phyloP scores from a whole-genome alignment of 805 yeast genomes.

The Candida tibetensis region DNA sequence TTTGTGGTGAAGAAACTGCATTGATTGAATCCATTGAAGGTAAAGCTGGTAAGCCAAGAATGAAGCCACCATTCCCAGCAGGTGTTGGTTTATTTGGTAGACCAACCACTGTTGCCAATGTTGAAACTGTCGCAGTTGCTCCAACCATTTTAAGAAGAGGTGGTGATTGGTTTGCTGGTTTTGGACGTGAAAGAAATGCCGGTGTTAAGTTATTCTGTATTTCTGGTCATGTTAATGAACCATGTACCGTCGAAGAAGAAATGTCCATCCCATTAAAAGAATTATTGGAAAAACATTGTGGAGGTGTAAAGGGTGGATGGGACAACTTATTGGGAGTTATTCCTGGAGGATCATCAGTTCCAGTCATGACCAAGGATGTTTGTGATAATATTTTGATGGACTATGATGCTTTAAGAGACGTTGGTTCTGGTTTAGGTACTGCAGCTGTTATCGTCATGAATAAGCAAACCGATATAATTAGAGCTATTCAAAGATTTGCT shows the following conservation, averaged over 20 bases:
- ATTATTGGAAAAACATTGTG: constrained; percentile 83
- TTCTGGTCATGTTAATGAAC: constrained; percentile 88
- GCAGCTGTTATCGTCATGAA: constrained; percentile 93
- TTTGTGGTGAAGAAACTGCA: constrained; percentile 92
- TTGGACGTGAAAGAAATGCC: constrained; percentile 81
- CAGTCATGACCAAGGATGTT: constrained; percentile 65
- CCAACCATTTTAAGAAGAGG: constrained; percentile 90
- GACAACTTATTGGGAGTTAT: constrained; percentile 83
- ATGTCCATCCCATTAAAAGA: constrained; percentile 87
- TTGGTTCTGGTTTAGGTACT: constrained; percentile 85
- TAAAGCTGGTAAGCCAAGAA: constrained; percentile 89
- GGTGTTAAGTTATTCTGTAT: constrained; percentile 85
- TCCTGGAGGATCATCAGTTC: constrained; percentile 91
- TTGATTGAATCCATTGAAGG: constrained; percentile 87
- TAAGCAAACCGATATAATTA: constrained; percentile 77
- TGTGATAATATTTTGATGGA: constrained; percentile 80
- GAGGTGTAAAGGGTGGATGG: constrained; percentile 92
- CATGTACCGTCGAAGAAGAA: constrained; percentile 91
- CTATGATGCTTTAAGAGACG: constrained; percentile 81
- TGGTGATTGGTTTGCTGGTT: constrained; percentile 78
- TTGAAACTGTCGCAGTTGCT: constrained; percentile 87
- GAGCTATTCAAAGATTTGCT: constrained; percentile 82
- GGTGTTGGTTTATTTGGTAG: constrained; percentile 90
- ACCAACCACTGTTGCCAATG: constrained; percentile 88
- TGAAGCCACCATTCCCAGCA: constrained; percentile 94